These are phyloP conservation scores for Rhodotorula kratochvilovae DNA, from an alignment of 768 basidiomycete species.

Conservation along the genomic window DNA sequence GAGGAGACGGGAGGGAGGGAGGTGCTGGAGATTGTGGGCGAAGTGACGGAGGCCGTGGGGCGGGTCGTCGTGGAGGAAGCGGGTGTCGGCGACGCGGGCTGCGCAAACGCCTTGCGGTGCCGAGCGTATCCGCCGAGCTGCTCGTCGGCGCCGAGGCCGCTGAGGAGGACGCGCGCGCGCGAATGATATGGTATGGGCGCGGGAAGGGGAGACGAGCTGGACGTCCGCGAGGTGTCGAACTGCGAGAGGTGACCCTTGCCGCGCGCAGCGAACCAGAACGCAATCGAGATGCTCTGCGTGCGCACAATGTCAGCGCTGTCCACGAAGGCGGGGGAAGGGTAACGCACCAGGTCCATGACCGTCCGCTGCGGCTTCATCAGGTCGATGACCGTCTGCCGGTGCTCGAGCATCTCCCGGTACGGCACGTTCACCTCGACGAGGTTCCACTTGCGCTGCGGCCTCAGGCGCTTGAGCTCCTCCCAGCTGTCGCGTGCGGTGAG, in stretches of 20 bases:
- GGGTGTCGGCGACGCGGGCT: not conserved
- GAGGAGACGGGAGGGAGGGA: not conserved
- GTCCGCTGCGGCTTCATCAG: constrained; percentile 74
- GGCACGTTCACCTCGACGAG: constrained; percentile 87
- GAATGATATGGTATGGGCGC: constrained; percentile 60
- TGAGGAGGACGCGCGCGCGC: constrained; percentile 74
- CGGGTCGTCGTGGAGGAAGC: not conserved
- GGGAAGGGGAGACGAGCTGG: constrained; percentile 10
- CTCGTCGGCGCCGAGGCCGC: constrained; percentile 92
- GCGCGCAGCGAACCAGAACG: constrained; percentile 86
- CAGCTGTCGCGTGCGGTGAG: constrained; percentile 71
- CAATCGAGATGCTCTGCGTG: constrained; percentile 81
- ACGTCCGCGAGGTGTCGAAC: constrained; percentile 12
- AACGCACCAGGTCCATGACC: constrained; percentile 84
- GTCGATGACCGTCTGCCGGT: constrained; percentile 64
- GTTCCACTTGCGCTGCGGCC: constrained; percentile 79
- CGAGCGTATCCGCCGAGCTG: constrained; percentile 88
- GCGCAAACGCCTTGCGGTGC: constrained; percentile 69
- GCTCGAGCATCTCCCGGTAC: constrained; percentile 57
- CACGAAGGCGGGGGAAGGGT: not conserved
- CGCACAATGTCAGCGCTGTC: not conserved
- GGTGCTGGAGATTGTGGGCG: not conserved
- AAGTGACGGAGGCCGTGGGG: not conserved
- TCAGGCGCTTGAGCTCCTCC: constrained; percentile 68
- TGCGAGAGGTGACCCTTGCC: constrained; percentile 56